phyloP scores from a whole-genome alignment of 306 rosid species.

The Sicyos edulis region DNA sequence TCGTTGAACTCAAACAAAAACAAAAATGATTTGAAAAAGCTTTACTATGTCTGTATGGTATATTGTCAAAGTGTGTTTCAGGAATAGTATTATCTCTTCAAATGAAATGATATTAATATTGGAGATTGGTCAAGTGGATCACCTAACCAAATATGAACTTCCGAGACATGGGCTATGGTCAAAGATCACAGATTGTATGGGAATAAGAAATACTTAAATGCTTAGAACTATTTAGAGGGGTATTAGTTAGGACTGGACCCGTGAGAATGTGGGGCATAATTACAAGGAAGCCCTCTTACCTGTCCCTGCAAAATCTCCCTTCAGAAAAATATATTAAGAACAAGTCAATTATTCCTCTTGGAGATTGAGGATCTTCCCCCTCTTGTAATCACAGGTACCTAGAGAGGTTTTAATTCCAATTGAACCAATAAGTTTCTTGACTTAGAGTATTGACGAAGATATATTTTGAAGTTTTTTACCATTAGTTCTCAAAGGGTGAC shows the following conservation, averaged over 20 bases:
- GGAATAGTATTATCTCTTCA: neutral
- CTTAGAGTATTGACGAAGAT: neutral
- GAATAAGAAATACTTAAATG: neutral
- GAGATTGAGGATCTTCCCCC: neutral
- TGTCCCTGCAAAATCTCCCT: neutral
- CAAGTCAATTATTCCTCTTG: neutral
- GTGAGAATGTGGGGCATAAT: constrained; percentile 5
- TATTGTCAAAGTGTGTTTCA: neutral
- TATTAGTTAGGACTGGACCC: neutral
- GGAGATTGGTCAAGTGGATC: constrained; percentile 7
- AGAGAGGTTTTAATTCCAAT: neutral
- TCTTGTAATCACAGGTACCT: neutral
- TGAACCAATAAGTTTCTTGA: neutral
- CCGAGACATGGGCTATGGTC: neutral
- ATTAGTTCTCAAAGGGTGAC: too few relatives aligned
- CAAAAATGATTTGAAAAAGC: neutral
- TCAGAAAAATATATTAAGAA: neutral
- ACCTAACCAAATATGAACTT: constrained; percentile 10
- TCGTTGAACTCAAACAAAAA: too few relatives aligned
- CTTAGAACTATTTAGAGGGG: neutral
- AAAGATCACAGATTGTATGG: neutral
- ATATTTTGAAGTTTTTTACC: too few relatives aligned
- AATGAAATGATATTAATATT: neutral
- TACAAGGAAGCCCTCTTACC: neutral
- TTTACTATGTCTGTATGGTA: neutral